Base-by-base conservation (phyloP, 352 stramenopile genomes). In the Globisporangium nodosum region DNA sequence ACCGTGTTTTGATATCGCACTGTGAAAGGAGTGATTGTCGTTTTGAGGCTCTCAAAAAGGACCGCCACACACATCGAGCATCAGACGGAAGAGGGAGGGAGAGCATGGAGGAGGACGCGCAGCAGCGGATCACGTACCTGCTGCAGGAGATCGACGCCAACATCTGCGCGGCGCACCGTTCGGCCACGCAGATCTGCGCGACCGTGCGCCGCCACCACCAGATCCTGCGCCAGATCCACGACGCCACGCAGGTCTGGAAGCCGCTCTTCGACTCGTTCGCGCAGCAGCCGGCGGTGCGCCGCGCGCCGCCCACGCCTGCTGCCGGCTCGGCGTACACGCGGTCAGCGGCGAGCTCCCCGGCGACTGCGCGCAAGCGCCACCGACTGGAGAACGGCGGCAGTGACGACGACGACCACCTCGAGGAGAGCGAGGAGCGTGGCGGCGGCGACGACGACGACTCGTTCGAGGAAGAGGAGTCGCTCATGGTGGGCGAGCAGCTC, bases 101-200 rank as follows among this genome's bases (percentile, higher is more conserved):
- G 24, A 70, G 71, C 54, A 88, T 86, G 80, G 78, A 90, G 42
- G 82, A 92, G 60, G 76, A 85, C 54, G 62, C 70, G 24, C 76
- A 92, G 68, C 83, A 92, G 68, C 80, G 81, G 21, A 83, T 92
- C 67, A 92, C 83, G 63, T 90, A 87, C 71, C 60, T 92, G 59
- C 69, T 92, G 59, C 78, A 90, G 69, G 83, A 92, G 73, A 90
- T 92, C 69, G 83, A 92, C 54, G 76, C 77, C 53, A 90, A 90
- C 65, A 85, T 92, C 60, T 89, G 74, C 56, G 80, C 82, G 37
- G 80, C 82, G 42, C 82, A 92, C 43, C 78, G 78, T 35, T 88
- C 80, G 54, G 82, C 82, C 33, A 90, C 82, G 54, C 76, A 90
- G 62, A 90, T 92, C 56, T 88, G 71, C 61, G 63, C 67, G 21